Evolutionary conservation across 768 basidiomycete genomes (phyloP), one percentile per base, ranked within the genome.

Genomic region (Boletellus ananas): DNA sequence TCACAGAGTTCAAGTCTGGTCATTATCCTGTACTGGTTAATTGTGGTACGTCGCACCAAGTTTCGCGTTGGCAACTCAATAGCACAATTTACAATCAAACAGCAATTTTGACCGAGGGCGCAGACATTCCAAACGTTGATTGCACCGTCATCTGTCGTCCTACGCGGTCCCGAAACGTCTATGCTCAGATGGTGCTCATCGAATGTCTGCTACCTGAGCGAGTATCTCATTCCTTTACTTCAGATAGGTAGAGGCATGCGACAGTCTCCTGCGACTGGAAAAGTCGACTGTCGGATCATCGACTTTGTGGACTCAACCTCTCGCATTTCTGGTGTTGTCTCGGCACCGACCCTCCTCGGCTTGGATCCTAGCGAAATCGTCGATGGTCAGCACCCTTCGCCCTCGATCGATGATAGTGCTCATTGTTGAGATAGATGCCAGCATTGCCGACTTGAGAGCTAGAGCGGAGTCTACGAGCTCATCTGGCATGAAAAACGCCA

Each of bases 81-180:
- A n/a, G 46, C 12, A 27, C 39, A 31, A 10, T 29, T 43, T 38
- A 27, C 51, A 34, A 44, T 47, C 20, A 25, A 47, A 58, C 18
- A 68, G 91, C 91, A 18, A 87, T 96, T 42, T 73, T 96, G 55
- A 95, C 93, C 1, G 94, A 96, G 72, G 94, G 94, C 4, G 83
- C 93, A 17, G 94, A 98, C 71, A 91, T 97, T 45, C 94, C 94
- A 3, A 90, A 90, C 52, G 87, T 96, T 47, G 94, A 98, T 60
- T 96, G 94, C 54, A 79, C 97, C 9, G 66, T 97, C 31, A 72
- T 97, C 17, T 92, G 89, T 14, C 77, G 91, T 17, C 94, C 94
- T 16, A 97, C 94, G 2, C 79, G 87, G 21, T 95, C 93, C 12
- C 77, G 83, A 31, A 97, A 95, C 63, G 68, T 95, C 11, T 92